phyloP scores from a whole-genome alignment of 345 rosid genomes.

The Salix udensis region DNA sequence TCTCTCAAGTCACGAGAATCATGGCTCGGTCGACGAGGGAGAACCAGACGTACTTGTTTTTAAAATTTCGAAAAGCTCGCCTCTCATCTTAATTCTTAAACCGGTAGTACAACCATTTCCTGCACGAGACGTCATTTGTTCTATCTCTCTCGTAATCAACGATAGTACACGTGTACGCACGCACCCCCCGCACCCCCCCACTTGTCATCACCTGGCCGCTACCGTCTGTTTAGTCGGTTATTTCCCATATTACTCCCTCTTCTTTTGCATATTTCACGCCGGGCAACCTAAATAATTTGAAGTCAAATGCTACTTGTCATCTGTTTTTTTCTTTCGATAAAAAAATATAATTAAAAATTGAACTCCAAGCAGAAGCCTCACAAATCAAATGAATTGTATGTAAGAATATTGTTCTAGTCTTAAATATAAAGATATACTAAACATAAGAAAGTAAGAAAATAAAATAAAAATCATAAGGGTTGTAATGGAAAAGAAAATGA shows the following conservation, averaged over 20 bases:
- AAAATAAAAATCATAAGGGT: no score
- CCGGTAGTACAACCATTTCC: neutral
- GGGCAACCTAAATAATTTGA: no score
- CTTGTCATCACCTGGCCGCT: neutral
- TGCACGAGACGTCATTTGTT: neutral
- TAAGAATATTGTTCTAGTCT: no score
- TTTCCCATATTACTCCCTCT: neutral
- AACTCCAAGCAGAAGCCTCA: no score
- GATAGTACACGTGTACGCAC: neutral
- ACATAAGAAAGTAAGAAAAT: no score
- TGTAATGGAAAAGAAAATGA: no score
- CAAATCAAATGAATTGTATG: no score
- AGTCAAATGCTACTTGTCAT: no score
- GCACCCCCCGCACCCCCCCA: neutral
- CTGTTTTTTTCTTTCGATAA: no score
- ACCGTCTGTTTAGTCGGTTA: neutral
- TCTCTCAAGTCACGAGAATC: neutral
- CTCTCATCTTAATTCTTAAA: neutral
- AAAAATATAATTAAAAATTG: no score
- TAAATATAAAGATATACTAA: no score
- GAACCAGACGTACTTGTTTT: neutral
- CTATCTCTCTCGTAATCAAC: neutral
- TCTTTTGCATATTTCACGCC: neutral
- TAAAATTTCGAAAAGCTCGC: neutral
- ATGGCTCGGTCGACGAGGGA: neutral